phyloP scores from a whole-genome alignment of 345 rosid genomes.

The Lumnitzera littorea region DNA sequence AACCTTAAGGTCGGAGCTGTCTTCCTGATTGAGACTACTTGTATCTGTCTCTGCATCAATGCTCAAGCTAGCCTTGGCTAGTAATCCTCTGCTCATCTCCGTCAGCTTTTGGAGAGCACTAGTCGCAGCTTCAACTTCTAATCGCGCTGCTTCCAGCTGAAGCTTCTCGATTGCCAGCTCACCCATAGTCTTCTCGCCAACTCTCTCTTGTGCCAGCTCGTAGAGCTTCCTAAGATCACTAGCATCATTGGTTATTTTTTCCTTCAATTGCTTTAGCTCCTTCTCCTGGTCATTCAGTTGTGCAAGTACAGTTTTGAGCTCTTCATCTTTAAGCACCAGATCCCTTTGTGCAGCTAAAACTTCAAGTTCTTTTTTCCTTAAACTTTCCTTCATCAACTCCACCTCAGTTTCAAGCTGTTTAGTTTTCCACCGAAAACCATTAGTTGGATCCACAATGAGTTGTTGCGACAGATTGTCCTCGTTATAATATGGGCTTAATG shows the following conservation, averaged over 20 bases:
- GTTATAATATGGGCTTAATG: constrained; percentile 10
- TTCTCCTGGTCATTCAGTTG: constrained; percentile 43
- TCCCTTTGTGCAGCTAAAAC: constrained; percentile 51
- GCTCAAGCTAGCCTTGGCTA: constrained; percentile 40
- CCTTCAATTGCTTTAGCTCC: constrained; percentile 50
- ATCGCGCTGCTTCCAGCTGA: constrained; percentile 70
- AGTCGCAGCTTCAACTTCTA: constrained; percentile 79
- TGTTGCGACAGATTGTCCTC: constrained; percentile 24
- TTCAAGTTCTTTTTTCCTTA: constrained; percentile 63
- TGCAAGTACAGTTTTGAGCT: constrained; percentile 36
- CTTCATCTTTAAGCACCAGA: constrained; percentile 55
- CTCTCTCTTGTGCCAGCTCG: constrained; percentile 57
- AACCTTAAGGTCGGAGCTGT: constrained; percentile 6
- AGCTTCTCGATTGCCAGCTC: constrained; percentile 74
- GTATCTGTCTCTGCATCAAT: constrained; percentile 24
- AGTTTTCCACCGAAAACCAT: constrained; percentile 37
- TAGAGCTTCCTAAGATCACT: constrained; percentile 54
- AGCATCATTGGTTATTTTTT: constrained; percentile 52
- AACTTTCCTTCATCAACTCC: constrained; percentile 41
- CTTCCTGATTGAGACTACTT: constrained; percentile 8
- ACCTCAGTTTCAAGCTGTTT: constrained; percentile 62
- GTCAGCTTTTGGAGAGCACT: constrained; percentile 57
- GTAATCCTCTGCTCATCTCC: constrained; percentile 60
- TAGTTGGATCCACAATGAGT: constrained; percentile 17
- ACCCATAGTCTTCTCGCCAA: constrained; percentile 53